A percentile compares a stretch with the other conserved stretches of the same genome.
Conservation (phyloP, 352 stramenopile species). For the Phytophthora pini region DNA sequence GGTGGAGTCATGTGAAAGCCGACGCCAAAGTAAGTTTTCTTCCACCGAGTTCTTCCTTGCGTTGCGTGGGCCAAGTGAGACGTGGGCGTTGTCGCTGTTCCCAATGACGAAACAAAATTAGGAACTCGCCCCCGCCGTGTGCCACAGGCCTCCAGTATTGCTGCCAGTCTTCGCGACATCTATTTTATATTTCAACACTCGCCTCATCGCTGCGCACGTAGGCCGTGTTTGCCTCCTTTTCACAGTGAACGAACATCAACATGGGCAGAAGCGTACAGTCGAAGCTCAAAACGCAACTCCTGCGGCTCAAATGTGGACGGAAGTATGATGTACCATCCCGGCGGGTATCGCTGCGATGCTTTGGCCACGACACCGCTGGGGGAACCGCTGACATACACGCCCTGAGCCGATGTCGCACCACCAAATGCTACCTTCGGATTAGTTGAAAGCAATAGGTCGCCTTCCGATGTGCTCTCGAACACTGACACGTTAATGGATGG, state of each 20-base stretch:
- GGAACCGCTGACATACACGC: constrained; percentile 63
- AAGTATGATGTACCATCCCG: constrained; percentile 77
- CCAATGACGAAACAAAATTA: constrained; percentile 1
- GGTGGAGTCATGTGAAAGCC: too few relatives aligned
- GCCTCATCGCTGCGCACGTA: too few relatives aligned
- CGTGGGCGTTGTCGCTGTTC: too few relatives aligned
- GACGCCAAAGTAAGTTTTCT: too few relatives aligned
- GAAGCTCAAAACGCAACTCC: constrained; percentile 62
- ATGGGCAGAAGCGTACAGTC: constrained; percentile 53
- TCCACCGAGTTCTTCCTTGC: too few relatives aligned
- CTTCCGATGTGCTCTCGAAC: constrained; percentile 65
- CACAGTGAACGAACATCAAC: constrained; percentile 49
- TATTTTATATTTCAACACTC: too few relatives aligned
- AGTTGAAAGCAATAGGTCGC: constrained; percentile 65
- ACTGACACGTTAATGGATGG: constrained; percentile 80
- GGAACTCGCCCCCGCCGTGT: too few relatives aligned
- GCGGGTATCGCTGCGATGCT: constrained; percentile 35
- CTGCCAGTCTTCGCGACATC: too few relatives aligned
- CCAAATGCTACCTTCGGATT: constrained; percentile 63
- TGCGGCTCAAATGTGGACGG: constrained; percentile 80
- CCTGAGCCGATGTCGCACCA: constrained; percentile 56
- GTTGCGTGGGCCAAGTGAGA: too few relatives aligned
- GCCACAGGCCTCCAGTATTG: too few relatives aligned
- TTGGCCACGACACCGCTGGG: constrained; percentile 62
- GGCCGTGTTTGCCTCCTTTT: not conserved